phyloP scores from a whole-genome alignment of 768 basidiomycete species.

The Mycena metata region DNA sequence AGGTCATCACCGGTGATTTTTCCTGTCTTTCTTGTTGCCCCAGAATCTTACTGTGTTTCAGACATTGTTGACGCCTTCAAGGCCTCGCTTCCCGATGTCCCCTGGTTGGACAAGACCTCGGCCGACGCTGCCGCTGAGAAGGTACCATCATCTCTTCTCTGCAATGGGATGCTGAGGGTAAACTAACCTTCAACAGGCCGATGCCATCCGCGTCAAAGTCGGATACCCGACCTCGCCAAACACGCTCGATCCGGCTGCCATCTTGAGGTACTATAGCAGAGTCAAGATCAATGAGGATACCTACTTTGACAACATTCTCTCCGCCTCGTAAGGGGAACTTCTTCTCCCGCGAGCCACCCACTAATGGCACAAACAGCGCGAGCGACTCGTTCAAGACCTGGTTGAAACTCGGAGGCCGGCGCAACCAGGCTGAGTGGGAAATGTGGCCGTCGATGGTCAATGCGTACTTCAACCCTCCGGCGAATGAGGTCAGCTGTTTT shows the following conservation, averaged over 20 bases:
- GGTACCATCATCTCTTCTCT: slow-evolving; percentile 52
- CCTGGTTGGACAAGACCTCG: slow-evolving; percentile 94
- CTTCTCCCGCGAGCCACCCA: slow-evolving; percentile 21
- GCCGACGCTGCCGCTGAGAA: slow-evolving; percentile 88
- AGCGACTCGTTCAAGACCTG: slow-evolving; percentile 78
- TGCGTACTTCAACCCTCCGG: slow-evolving; percentile 89
- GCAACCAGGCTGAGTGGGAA: slow-evolving; percentile 85
- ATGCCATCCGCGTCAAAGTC: slow-evolving; percentile 89
- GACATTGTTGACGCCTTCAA: slow-evolving; percentile 90
- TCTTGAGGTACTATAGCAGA: slow-evolving; percentile 80
- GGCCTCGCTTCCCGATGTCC: slow-evolving; percentile 74
- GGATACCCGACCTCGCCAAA: slow-evolving; percentile 93
- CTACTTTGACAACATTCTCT: slow-evolving; percentile 90
- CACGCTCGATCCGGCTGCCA: slow-evolving; percentile 75
- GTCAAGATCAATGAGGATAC: slow-evolving; percentile 74
- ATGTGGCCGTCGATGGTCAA: slow-evolving; percentile 91
- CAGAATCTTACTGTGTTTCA: slow-evolving; percentile 44
- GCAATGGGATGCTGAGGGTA: background rate
- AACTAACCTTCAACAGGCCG: slow-evolving; percentile 62
- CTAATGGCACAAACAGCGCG: slow-evolving; percentile 52
- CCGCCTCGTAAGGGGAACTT: slow-evolving; percentile 58
- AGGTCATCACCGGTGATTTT: slow-evolving; percentile 79
- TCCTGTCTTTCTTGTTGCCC: background rate
- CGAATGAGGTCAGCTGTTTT: slow-evolving; percentile 76
- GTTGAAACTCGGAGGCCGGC: slow-evolving; percentile 75